Conservation (phyloP, 306 rosid species). For the Cucurbita pepo region DNA sequence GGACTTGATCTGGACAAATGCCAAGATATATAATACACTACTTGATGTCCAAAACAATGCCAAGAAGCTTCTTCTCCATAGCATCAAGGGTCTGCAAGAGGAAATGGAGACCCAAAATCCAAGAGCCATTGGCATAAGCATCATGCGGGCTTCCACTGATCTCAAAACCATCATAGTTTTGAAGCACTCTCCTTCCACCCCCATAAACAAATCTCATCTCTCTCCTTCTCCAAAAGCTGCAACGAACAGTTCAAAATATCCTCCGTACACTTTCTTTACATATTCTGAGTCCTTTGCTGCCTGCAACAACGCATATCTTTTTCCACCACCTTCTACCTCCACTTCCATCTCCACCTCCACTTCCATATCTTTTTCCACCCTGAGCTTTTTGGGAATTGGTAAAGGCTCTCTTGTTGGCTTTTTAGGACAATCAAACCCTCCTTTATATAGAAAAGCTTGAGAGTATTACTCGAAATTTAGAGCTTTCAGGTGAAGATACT, state of each 20-base stretch:
- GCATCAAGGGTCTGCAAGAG: conserved; percentile 39
- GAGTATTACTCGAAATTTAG: too few species aligned
- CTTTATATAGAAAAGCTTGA: too few species aligned
- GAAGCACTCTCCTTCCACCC: conserved; percentile 45
- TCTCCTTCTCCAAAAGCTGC: conserved; percentile 53
- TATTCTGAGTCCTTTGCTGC: not conserved
- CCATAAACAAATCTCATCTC: conserved; percentile 46
- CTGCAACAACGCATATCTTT: too few species aligned
- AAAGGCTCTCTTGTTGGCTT: too few species aligned
- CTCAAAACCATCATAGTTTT: conserved; percentile 45
- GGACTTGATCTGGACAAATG: too few species aligned
- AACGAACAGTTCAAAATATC: conserved; percentile 39
- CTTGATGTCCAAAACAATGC: conserved; percentile 82
- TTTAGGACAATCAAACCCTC: too few species aligned
- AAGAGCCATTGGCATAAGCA: conserved; percentile 42
- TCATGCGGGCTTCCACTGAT: conserved; percentile 44
- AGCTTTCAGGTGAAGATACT: too few species aligned
- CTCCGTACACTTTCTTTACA: conserved; percentile 37
- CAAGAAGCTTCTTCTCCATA: conserved; percentile 53
- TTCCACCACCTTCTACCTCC: too few species aligned
- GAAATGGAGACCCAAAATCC: conserved; percentile 45
- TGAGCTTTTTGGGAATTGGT: too few species aligned
- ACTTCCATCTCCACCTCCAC: too few species aligned
- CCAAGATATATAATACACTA: not conserved
- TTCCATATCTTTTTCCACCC: too few species aligned